These are phyloP conservation scores for Lasiosphaeria ovina DNA, from an alignment of 495 filamentous ascomycete genomes.

Conservation along the genomic window DNA sequence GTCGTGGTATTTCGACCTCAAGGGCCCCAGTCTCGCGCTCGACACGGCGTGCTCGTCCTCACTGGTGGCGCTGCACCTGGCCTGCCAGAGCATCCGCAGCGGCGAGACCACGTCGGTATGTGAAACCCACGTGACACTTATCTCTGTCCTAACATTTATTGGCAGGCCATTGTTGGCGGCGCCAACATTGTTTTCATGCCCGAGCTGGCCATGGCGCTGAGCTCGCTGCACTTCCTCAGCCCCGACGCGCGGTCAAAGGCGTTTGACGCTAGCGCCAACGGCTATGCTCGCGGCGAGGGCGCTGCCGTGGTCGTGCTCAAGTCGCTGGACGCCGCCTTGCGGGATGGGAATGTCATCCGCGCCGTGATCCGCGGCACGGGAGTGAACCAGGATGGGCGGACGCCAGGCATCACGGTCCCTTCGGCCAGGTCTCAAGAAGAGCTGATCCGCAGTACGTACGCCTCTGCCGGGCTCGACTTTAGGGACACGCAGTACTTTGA, in stretches of 20 bases:
- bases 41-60: conserved; percentile 57
- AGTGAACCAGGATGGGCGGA: conserved; percentile 54
- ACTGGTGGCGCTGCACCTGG: conserved; percentile 51
- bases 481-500: conserved; percentile 47
- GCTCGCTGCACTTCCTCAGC: conserved; percentile 32
- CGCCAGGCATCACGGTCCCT: conserved; percentile 50
- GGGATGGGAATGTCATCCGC: conserved; percentile 51
- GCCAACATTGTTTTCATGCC: conserved; percentile 53
- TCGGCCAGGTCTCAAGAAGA: conserved; percentile 47
- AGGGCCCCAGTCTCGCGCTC: conserved; percentile 39
- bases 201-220: conserved; percentile 30
- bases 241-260: conserved; percentile 47
- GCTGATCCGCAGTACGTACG: conserved; percentile 48
- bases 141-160: neutral
- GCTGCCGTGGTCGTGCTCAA: conserved; percentile 54
- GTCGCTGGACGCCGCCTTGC: conserved; percentile 44
- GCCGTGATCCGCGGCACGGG: conserved; percentile 54
- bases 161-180: conserved; percentile 49
- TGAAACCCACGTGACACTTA: neutral
- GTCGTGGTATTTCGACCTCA: conserved; percentile 48
- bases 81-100: conserved; percentile 45
- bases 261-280: conserved; percentile 59
- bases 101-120: conserved; percentile 25
- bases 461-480: conserved; percentile 41
- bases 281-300: conserved; percentile 62